These are phyloP conservation scores for Pleurotus ostreatus DNA, from an alignment of 768 basidiomycete genomes.

Conservation along the genomic window DNA sequence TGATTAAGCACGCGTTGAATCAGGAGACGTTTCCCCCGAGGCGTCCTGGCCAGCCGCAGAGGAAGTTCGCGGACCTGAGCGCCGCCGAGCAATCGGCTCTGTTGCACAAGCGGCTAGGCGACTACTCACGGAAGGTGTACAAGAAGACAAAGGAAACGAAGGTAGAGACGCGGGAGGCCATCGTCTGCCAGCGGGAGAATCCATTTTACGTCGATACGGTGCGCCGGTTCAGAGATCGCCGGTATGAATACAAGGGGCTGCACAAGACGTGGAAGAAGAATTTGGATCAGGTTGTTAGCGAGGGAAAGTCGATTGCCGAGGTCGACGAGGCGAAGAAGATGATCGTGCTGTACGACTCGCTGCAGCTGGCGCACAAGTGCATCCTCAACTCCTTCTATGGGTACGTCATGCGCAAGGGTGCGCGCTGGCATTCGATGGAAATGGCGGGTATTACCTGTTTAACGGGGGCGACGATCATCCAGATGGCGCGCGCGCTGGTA, in stretches of 20 bases:
- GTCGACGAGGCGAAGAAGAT: constrained; percentile 98
- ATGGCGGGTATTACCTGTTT: constrained; percentile 99
- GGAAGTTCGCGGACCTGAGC: constrained; percentile 81
- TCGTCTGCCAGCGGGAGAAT: constrained; percentile 96
- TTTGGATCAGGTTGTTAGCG: constrained; percentile 68
- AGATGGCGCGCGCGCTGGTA: constrained; percentile 96
- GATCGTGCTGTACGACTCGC: constrained; percentile 97
- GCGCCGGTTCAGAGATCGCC: constrained; percentile 91
- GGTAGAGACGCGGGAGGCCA: constrained; percentile 88
- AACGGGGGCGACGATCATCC: constrained; percentile 96
- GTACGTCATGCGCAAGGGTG: constrained; percentile 99
- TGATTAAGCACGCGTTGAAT: constrained; percentile 96
- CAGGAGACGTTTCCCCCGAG: constrained; percentile 90
- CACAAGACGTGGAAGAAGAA: constrained; percentile 99
- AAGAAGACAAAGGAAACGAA: constrained; percentile 98
- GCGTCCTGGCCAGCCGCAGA: constrained; percentile 63
- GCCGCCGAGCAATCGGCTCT: constrained; percentile 86
- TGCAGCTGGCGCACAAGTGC: constrained; percentile 98
- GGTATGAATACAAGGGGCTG: constrained; percentile 98
- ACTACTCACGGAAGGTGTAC: constrained; percentile 98
- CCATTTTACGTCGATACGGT: constrained; percentile 99
- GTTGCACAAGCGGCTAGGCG: constrained; percentile 93
- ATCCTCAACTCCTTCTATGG: constrained; percentile 99
- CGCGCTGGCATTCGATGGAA: constrained; percentile 99
- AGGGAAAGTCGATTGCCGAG: constrained; percentile 74